Conservation (phyloP, 768 basidiomycete species). For the Russula olivacea region DNA sequence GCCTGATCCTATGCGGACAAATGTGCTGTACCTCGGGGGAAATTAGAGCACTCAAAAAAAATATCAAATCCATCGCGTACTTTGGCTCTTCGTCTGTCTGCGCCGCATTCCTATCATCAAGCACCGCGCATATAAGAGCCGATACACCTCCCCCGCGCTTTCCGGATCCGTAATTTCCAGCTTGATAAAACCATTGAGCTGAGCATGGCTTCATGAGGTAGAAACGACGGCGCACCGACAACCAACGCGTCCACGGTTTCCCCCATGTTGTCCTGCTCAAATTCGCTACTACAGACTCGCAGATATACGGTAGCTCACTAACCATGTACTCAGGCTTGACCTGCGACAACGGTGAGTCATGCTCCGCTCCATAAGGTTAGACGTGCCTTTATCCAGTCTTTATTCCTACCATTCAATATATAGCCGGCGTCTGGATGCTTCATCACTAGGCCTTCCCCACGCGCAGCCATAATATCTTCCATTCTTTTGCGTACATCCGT, state of each 20-base stretch:
- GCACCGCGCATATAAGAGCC: conserved; percentile 81
- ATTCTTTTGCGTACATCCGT: conserved; percentile 77
- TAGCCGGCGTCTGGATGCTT: conserved; percentile 83
- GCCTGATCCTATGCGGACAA: conserved; percentile 88
- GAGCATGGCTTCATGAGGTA: neutral
- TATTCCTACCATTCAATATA: conserved; percentile 77
- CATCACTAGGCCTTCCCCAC: conserved; percentile 91
- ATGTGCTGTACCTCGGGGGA: conserved; percentile 64
- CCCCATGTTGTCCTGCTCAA: conserved; percentile 73
- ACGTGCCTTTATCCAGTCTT: conserved; percentile 86
- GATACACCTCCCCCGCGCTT: conserved; percentile 85
- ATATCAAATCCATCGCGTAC: conserved; percentile 38
- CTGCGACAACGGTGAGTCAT: conserved; percentile 30
- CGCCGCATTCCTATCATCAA: conserved; percentile 59
- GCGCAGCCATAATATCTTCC: conserved; percentile 74
- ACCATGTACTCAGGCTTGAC: conserved; percentile 90
- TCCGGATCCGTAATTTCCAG: conserved; percentile 83
- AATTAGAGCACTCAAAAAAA: neutral
- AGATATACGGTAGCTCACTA: conserved; percentile 21
- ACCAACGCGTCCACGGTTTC: conserved; percentile 92
- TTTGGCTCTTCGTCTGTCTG: conserved; percentile 58
- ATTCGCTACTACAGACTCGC: neutral
- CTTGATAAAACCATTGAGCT: conserved; percentile 35
- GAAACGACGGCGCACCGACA: conserved; percentile 51
- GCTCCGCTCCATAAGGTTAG: neutral